Evolutionary conservation across 192 early-diverging fungal species (phyloP).

Genomic region (Neocallimastix lanati): DNA sequence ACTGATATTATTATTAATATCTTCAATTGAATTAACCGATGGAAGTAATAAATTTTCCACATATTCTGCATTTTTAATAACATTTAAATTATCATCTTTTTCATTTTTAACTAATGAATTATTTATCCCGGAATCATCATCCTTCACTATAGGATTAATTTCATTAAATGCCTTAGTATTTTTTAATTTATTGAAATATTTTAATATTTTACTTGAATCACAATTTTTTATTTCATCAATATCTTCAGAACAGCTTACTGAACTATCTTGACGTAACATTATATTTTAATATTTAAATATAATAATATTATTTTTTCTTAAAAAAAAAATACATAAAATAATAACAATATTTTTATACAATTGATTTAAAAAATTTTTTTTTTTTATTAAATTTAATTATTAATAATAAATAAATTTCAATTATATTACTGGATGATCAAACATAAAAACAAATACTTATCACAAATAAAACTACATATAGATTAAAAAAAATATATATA

Average conservation of each 20-base stretch:
- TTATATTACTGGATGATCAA: too few relatives aligned
- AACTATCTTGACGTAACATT: not conserved
- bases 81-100: not conserved
- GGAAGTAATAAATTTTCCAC: not conserved
- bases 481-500: too few relatives aligned
- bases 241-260: not conserved
- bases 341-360: too few relatives aligned
- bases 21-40: not conserved
- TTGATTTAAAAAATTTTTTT: too few relatives aligned
- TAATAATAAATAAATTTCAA: too few relatives aligned
- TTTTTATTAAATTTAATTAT: too few relatives aligned
- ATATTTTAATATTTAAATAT: too few relatives aligned
- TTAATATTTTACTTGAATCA: not conserved
- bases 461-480: too few relatives aligned
- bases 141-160: not conserved
- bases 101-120: too few relatives aligned
- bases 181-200: not conserved
- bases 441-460: too few relatives aligned
- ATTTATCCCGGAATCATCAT: not conserved
- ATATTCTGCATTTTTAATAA: not conserved
- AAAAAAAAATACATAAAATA: too few relatives aligned
- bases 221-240: not conserved
- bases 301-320: too few relatives aligned
- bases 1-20: not conserved
- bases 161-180: not conserved